Conservation (phyloP, 495 filamentous ascomycete genomes). For the Rostrohypoxylon terebratum region DNA sequence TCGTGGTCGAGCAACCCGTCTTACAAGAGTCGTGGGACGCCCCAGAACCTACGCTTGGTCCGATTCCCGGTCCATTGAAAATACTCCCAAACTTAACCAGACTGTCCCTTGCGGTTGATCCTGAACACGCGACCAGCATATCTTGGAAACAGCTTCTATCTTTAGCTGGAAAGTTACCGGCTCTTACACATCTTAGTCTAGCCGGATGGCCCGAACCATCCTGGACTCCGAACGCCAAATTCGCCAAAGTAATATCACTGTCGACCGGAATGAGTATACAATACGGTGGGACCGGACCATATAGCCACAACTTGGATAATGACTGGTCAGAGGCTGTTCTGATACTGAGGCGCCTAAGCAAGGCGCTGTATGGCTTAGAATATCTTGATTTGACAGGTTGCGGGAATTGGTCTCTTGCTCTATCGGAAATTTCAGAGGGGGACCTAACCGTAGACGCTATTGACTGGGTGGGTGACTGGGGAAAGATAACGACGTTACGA, state of each 20-base stretch:
- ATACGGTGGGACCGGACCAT: constrained; percentile 72
- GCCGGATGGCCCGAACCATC: constrained; percentile 84
- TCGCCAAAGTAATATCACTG: constrained; percentile 60
- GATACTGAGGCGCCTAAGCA: constrained; percentile 75
- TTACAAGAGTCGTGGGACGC: constrained; percentile 60
- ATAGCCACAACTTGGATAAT: constrained; percentile 71
- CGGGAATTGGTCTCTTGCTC: constrained; percentile 72
- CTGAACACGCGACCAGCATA: constrained; percentile 45
- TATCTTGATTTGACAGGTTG: constrained; percentile 88
- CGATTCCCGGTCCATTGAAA: constrained; percentile 46
- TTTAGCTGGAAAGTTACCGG: constrained; percentile 69
- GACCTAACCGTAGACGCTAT: constrained; percentile 49
- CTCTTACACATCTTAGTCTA: constrained; percentile 80
- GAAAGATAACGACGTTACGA: constrained; percentile 55
- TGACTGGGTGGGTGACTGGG: constrained; percentile 61
- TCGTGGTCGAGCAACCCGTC: constrained; percentile 27
- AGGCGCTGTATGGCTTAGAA: constrained; percentile 74
- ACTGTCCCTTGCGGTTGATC: constrained; percentile 65
- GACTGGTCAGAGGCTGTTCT: constrained; percentile 77
- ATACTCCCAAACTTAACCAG: constrained; percentile 65
- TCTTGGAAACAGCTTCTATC: constrained; percentile 77
- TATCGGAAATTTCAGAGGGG: constrained; percentile 53
- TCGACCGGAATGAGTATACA: constrained; percentile 56
- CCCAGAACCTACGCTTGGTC: constrained; percentile 34
- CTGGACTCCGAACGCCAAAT: constrained; percentile 71